Evolutionary conservation across 2,329 filamentous ascomycete genomes (phyloP).

Genomic region (Aspergillus sp.): DNA sequence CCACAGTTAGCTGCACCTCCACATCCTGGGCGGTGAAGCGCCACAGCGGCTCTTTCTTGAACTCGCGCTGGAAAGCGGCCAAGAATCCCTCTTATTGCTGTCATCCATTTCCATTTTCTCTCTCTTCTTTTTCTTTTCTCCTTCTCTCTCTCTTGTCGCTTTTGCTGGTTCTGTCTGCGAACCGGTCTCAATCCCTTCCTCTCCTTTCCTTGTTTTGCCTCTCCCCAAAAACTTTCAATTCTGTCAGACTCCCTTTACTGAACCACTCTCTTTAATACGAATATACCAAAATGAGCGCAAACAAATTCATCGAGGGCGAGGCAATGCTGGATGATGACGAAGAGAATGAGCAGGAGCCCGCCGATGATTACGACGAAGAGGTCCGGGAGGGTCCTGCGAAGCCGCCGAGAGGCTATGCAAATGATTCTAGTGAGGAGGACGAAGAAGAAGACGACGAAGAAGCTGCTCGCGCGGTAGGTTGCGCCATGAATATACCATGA

Average conservation of each 20-base stretch:
- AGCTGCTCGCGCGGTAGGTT: conserved; percentile 64
- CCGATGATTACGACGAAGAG: conserved; percentile 64
- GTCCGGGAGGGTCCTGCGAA: conserved; percentile 32
- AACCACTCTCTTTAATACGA: background rate
- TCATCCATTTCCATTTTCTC: background rate
- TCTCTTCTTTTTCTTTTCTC: background rate
- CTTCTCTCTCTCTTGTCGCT: background rate
- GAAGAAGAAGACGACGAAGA: conserved; percentile 89
- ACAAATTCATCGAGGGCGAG: conserved; percentile 72
- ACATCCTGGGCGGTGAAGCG: background rate
- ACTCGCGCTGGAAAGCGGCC: background rate
- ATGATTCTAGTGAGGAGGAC: conserved; percentile 88
- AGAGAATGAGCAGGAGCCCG: conserved; percentile 76
- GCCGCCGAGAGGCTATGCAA: conserved; percentile 44
- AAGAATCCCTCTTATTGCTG: background rate
- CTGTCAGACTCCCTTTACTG: background rate
- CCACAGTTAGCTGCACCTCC: background rate
- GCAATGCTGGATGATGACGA: conserved; percentile 81
- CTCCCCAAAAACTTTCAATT: background rate
- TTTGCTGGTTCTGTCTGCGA: no score
- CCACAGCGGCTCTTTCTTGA: background rate
- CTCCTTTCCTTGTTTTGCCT: conserved; percentile 1
- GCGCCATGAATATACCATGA: background rate
- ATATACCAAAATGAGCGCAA: conserved; percentile 48
- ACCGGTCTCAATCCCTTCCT: background rate